Evolutionary conservation across 768 basidiomycete genomes (phyloP).

Genomic region (Amanita phalloides): DNA sequence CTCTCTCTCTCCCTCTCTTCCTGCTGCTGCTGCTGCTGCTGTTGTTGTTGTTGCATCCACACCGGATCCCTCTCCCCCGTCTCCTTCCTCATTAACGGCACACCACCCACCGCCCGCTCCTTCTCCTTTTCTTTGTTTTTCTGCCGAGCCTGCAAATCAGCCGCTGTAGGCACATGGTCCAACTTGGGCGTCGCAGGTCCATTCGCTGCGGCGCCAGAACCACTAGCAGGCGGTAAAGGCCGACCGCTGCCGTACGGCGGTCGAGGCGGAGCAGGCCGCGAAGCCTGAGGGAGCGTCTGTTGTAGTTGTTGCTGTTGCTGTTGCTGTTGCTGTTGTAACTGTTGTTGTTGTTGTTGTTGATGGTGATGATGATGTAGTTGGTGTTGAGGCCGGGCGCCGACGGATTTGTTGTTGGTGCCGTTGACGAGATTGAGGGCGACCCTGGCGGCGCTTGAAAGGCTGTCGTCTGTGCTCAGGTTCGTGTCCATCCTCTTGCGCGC

Average conservation of each 20-base stretch:
- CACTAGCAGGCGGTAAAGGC: slow-evolving; percentile 41
- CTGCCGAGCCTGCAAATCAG: slow-evolving; percentile 55
- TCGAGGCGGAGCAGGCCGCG: slow-evolving; percentile 59
- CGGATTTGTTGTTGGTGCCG: neutral
- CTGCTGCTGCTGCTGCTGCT: slow-evolving; percentile 15
- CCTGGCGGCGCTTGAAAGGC: slow-evolving; percentile 1
- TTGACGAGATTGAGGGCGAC: slow-evolving; percentile 5
- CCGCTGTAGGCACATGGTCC: slow-evolving; percentile 48
- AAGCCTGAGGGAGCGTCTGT: slow-evolving; percentile 20
- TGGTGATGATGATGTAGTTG: neutral
- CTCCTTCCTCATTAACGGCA: slow-evolving; percentile 37
- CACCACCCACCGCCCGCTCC: slow-evolving; percentile 12
- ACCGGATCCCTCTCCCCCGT: slow-evolving; percentile 22
- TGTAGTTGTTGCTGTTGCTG: neutral
- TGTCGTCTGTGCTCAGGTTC: slow-evolving; percentile 2
- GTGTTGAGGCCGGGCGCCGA: neutral
- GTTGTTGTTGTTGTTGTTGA: neutral
- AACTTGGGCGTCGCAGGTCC: slow-evolving; percentile 17
- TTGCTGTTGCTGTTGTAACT: neutral
- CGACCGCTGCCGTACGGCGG: slow-evolving; percentile 41
- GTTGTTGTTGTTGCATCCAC: slow-evolving; percentile 18
- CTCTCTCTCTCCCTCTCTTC: slow-evolving; percentile 1
- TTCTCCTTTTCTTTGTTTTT: slow-evolving; percentile 38
- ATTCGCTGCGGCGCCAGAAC: slow-evolving; percentile 8
- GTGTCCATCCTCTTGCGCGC: slow-evolving; percentile 9